phyloP scores from a whole-genome alignment of 1,284 basidiomycete genomes.

The Veloboletus limbatus region DNA sequence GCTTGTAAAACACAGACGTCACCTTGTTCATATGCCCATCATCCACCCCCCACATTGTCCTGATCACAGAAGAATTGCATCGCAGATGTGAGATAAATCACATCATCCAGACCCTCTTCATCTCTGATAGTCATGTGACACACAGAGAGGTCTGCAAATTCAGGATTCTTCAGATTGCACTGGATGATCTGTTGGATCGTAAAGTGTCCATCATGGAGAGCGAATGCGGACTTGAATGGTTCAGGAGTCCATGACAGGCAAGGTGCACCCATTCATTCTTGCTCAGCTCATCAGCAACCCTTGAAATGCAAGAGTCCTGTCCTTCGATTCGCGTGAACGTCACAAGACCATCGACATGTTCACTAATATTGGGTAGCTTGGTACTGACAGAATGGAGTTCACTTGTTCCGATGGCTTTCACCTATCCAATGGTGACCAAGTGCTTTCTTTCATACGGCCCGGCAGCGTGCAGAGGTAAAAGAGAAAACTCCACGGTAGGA shows the following conservation, averaged over 20 bases:
- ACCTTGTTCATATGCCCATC: not conserved
- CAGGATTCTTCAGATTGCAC: slow-evolving; percentile 20
- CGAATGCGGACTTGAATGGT: slow-evolving; percentile 23
- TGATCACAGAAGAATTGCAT: slow-evolving; percentile 2
- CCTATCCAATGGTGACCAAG: no score
- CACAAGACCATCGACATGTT: no score
- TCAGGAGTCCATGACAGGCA: slow-evolving; percentile 17
- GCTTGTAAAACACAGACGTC: slow-evolving; percentile 1
- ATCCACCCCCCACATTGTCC: no score
- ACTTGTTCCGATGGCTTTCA: no score
- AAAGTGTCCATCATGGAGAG: slow-evolving; percentile 20
- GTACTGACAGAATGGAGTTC: not conserved
- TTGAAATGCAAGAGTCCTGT: not conserved
- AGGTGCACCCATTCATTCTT: slow-evolving; percentile 1
- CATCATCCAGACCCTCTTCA: slow-evolving; percentile 26
- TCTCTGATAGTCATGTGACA: slow-evolving; percentile 25
- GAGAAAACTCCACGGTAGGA: no score
- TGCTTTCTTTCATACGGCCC: no score
- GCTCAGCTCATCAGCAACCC: slow-evolving; percentile 5
- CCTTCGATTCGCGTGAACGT: no score
- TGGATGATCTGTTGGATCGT: slow-evolving; percentile 23
- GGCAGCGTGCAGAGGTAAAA: no score
- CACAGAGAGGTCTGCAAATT: slow-evolving; percentile 34
- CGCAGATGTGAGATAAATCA: slow-evolving; percentile 11
- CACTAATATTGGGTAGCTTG: no score